Evolutionary conservation across 1,284 basidiomycete genomes (phyloP), one percentile per base, ranked within the genome.

Genomic region (Moesziomyces antarcticus): DNA sequence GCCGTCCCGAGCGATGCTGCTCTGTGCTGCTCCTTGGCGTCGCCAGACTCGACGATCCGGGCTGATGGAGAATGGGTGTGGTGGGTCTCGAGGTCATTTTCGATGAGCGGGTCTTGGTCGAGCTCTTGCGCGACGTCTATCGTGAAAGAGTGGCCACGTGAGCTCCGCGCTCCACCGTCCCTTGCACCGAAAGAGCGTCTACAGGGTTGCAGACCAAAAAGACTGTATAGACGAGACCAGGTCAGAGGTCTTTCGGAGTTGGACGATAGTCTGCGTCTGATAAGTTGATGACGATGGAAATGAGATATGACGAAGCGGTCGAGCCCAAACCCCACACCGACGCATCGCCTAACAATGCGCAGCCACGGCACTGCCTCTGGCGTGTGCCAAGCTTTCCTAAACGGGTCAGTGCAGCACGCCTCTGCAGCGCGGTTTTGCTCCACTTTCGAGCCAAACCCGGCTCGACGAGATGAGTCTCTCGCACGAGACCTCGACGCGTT

Each of bases 51-150:
- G 55, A 47, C 8, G 62, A 73, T 42, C 70, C 56, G 16, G 64
- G 49, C 41, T 63, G 59, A 10, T 73, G 41, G 5, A 73, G 50
- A 25, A 73, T 73, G 5, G 70, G 70, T 14, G 70, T 73, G 5
- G 60, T 60, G 20, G 70, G 64, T 30, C 53, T 46, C 11, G 64
- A 60, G 5, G 43, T 48, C 69, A 67, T 72, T 40, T 27, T 41
- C 21, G 41, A 25, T 11, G 27, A 13, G 20, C 8, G n/a, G 5
- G 42, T n/a, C 8, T 24, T 22, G 20, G 14, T 8, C 37, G 37
- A 40, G 37, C 37, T 18, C 37, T 40, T 40, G 37, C 37, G 37
- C 37, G 18, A 40, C 2, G 7, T 40, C 37, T 40, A 40, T 40
- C 7, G 37, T 33, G 9, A 13, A 33, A 9, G 30, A 33, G 30